Evolutionary conservation across 2,329 filamentous ascomycete species (phyloP).

Genomic region (Penicillium occitanis): DNA sequence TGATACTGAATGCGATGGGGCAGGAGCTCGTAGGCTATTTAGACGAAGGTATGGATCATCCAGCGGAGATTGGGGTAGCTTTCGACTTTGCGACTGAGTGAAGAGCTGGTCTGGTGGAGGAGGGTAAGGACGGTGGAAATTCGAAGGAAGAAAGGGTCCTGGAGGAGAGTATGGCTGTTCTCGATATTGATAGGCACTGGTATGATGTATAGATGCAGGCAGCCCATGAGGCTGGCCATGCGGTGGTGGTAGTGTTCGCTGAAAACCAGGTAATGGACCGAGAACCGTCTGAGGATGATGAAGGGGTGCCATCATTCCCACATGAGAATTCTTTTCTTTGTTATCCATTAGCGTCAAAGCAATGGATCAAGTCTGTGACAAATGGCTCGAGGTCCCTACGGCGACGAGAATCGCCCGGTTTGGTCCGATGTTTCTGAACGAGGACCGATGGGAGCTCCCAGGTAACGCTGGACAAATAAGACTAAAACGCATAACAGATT

Average conservation of each 20-base stretch:
- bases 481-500: no score
- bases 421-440: no score
- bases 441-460: no score
- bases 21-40: no score
- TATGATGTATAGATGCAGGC: constrained; percentile 27
- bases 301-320: constrained; percentile 26
- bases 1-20: constrained; percentile 27
- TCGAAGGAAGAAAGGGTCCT: constrained; percentile 21
- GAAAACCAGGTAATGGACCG: constrained; percentile 5
- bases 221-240: constrained; percentile 30
- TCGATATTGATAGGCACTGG: constrained; percentile 35
- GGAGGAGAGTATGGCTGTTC: constrained; percentile 30
- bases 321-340: constrained; percentile 27
- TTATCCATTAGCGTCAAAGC: no score
- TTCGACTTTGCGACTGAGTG: constrained; percentile 27
- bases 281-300: constrained; percentile 25
- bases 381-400: no score
- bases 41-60: no score
- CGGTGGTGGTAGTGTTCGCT: constrained; percentile 16
- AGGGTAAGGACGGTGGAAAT: constrained; percentile 30
- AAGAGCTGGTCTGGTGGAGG: not conserved
- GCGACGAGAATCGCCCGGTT: no score
- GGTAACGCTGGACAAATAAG: no score
- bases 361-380: no score
- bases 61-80: no score